Evolutionary conservation across 331 rosid species (phyloP), one percentile per base, ranked within the genome.

Genomic region (Telfairia occidentalis): DNA sequence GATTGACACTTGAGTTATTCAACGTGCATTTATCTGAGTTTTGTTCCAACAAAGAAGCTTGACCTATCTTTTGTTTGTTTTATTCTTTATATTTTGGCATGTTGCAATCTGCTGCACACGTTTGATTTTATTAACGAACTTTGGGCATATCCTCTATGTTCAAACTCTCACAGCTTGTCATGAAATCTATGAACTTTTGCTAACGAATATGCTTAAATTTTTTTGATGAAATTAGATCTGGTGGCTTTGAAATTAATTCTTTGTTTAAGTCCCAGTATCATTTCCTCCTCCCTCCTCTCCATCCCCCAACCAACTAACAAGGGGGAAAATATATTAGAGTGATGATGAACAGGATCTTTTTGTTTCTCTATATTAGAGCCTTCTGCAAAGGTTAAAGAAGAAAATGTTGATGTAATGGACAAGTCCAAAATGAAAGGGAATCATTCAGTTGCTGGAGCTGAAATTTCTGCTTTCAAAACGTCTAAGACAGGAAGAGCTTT

Each of bases 371-470:
- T 61, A 61, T 49, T 67, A 94, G 98, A 89, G 85, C 82, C 90
- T 61, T 82, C 89, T 82, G 86, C 80, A 40, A 85, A 42, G 75
- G 83, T 66, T 69, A 83, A 77, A 70, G 92, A 83, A 81, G 91
- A 77, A 78, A 85, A 79, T 70, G 71, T 43, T 67, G 82, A 81
- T 72, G 24, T 52, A 24, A 79, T 34, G 81, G 79, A 77, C 61
- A 86, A 84, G 81, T 85, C 86, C 76, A 89, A 82, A 84, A 57
- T 81, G 79, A 84, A 87, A 78, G 80, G 80, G 50, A 82, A 52
- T 63, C 84, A 75, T 82, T 76, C 83, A 76, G 64, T 63, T 84
- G 72, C 81, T 9, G 87, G 58, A 64, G 80, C 64, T 74, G 88
- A 80, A 82, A 83, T 65, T 67, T 55, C 80, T 77, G 66, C 84